Conservation (phyloP, 2,329 filamentous ascomycete species). For the Fusarium subtropicale region DNA sequence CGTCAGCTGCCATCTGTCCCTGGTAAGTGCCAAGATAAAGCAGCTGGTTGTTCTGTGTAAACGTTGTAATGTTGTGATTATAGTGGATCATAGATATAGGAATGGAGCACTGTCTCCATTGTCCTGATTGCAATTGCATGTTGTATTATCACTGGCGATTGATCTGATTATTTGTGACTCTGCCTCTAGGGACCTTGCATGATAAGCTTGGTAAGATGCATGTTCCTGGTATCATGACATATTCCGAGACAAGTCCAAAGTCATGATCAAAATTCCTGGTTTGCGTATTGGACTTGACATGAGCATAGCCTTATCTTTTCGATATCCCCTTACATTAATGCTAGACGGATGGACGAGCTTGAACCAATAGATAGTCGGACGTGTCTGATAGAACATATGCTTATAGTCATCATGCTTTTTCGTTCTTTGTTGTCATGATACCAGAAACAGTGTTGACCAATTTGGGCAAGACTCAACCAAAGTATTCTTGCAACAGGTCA, state of each 20-base stretch:
- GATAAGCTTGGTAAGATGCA: background rate
- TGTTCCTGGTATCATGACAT: conserved; percentile 2
- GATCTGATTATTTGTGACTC: conserved; percentile 9
- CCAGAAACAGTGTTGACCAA: background rate
- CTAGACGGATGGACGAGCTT: background rate
- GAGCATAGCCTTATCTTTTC: too few species aligned
- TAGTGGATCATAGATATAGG: background rate
- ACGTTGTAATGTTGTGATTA: background rate
- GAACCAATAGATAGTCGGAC: background rate
- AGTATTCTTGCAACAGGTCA: too few species aligned
- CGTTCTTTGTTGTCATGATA: background rate
- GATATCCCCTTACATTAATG: too few species aligned
- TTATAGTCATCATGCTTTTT: background rate
- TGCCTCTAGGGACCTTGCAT: conserved; percentile 12
- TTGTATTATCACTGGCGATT: conserved; percentile 4
- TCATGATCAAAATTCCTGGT: background rate
- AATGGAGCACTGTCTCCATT: conserved; percentile 9
- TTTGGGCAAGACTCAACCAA: background rate
- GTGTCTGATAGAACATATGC: background rate
- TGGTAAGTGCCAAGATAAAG: conserved; percentile 12
- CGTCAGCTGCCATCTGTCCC: conserved; percentile 2
- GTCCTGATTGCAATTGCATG: background rate
- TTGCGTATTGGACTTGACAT: background rate
- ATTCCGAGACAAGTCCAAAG: background rate
- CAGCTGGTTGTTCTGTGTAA: background rate